Base-by-base conservation (phyloP, 2,329 filamentous ascomycete genomes). In the Ascosphaera aggregata region DNA sequence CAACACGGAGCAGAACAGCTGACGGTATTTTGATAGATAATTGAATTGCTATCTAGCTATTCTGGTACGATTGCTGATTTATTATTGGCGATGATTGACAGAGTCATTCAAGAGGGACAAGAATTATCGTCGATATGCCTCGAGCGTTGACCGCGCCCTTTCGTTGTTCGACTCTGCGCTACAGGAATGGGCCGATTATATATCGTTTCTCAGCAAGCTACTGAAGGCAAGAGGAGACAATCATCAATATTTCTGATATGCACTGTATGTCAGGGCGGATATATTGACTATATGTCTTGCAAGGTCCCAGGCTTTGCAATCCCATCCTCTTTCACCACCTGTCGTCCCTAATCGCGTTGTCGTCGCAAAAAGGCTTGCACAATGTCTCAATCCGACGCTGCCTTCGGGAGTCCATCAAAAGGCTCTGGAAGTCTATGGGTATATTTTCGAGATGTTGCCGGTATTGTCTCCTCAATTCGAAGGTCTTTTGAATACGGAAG, bases 141-240 rank as follows among this genome's bases (percentile, higher is more conserved):
- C 76, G 37, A 79, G 74, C 42, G 76, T 98, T 46, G 86, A 95
- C 52, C 73, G 84, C 55, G 80, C 84, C 24, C 67, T 98, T 44
- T 71, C 79, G 36, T 67, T 93, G 24, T 98, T 94, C 62, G 89
- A 98, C 54, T 85, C 81, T 13, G 75, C 82, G 20, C 66, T 94
- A 48, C 84, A 95, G 59, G 89, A 98, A 72, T 98, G 89, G 89
- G 89, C 91, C 37, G 89, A 98, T 61, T 98, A 98, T 54, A 98
- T 98, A 51, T 93, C 86, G 15, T 98, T 95, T 55, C 63, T 98
- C 41, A 91, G 80, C 53, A 74, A 82, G 44, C 66, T 98, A 37
- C 65, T 93, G 44, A 95, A 94, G 72, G 81, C 85, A 55, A 48
- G 52, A 16, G 18, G 7, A n/a, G 9, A n/a, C 20, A 24, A 40